Percentiles rank a stretch among this genome's conserved stretches.
Evolutionary conservation across 164 flowering plant genomes (phyloP).

Genomic region (Macadamia tetraphylla): DNA sequence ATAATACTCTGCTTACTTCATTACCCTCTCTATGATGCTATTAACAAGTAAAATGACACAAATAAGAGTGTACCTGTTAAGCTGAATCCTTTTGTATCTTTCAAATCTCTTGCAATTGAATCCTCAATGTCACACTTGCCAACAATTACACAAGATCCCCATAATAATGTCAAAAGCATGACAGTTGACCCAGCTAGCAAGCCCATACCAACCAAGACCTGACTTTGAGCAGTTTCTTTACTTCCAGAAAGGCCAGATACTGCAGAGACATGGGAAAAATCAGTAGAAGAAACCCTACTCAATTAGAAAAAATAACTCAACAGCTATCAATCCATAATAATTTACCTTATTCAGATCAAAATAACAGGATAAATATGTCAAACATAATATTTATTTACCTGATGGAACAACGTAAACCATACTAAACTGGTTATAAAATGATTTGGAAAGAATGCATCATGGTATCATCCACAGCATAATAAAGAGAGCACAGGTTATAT

Average conservation of each 20-base stretch:
- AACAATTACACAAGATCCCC: slow-evolving; percentile 87
- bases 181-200: slow-evolving; percentile 97
- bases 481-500: too few relatives aligned
- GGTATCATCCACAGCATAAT: too few relatives aligned
- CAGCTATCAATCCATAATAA: too few relatives aligned
- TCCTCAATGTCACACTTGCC: slow-evolving; percentile 71
- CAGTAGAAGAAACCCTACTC: too few relatives aligned
- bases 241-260: neutral
- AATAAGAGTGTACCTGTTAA: slow-evolving; percentile 42
- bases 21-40: neutral
- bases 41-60: neutral
- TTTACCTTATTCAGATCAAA: too few relatives aligned
- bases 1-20: neutral
- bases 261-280: neutral
- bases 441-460: too few relatives aligned
- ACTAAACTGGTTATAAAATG: too few relatives aligned
- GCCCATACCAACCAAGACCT: slow-evolving; percentile 97
- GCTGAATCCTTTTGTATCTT: slow-evolving; percentile 18
- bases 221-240: slow-evolving; percentile 64
- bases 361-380: too few relatives aligned
- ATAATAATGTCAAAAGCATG: slow-evolving; percentile 76
- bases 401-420: too few relatives aligned
- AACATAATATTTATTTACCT: too few relatives aligned
- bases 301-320: too few relatives aligned
- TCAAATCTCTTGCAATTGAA: slow-evolving; percentile 28